Conservation (phyloP, 1,284 basidiomycete genomes). For the Caloboletus firmus region DNA sequence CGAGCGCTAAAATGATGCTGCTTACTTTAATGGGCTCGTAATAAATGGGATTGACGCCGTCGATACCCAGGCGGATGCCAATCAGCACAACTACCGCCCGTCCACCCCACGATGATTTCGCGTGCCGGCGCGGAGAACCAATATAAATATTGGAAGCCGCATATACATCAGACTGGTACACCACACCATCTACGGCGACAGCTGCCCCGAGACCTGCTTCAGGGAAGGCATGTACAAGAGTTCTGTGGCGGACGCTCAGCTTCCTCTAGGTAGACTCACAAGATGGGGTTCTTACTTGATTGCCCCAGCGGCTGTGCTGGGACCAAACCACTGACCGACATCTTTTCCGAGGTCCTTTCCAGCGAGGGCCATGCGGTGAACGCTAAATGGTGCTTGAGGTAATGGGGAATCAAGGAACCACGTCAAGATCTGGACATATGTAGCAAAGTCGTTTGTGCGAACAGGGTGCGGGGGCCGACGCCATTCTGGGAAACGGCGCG, state of each 20-base stretch:
- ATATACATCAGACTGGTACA: slow-evolving; percentile 87
- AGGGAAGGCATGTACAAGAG: slow-evolving; percentile 78
- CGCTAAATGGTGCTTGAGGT: slow-evolving; percentile 88
- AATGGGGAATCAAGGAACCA: slow-evolving; percentile 96
- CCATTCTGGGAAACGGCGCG: slow-evolving; percentile 61
- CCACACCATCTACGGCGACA: slow-evolving; percentile 78
- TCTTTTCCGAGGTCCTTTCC: slow-evolving; percentile 95
- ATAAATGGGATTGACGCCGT: slow-evolving; percentile 94
- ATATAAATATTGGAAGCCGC: slow-evolving; percentile 64
- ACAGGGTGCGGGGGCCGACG: slow-evolving; percentile 65
- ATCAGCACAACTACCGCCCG: slow-evolving; percentile 87
- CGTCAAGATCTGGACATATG: slow-evolving; percentile 85
- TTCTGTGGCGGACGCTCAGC: slow-evolving; percentile 43
- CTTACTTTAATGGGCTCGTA: slow-evolving; percentile 89
- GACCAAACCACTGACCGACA: slow-evolving; percentile 97
- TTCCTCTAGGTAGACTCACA: background rate
- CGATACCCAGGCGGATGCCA: slow-evolving; percentile 85
- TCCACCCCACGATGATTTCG: slow-evolving; percentile 66
- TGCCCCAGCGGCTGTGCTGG: slow-evolving; percentile 93
- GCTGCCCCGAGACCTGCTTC: slow-evolving; percentile 82
- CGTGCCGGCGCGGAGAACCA: slow-evolving; percentile 36
- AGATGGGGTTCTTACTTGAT: slow-evolving; percentile 64
- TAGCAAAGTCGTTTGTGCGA: slow-evolving; percentile 62
- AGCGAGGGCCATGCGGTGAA: slow-evolving; percentile 93
- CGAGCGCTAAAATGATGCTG: background rate